Percentiles rank a stretch among this genome's conserved stretches.
These are phyloP conservation scores for Falciphora oryzae DNA, from an alignment of 2,329 filamentous ascomycete species.

Conservation along the genomic window DNA sequence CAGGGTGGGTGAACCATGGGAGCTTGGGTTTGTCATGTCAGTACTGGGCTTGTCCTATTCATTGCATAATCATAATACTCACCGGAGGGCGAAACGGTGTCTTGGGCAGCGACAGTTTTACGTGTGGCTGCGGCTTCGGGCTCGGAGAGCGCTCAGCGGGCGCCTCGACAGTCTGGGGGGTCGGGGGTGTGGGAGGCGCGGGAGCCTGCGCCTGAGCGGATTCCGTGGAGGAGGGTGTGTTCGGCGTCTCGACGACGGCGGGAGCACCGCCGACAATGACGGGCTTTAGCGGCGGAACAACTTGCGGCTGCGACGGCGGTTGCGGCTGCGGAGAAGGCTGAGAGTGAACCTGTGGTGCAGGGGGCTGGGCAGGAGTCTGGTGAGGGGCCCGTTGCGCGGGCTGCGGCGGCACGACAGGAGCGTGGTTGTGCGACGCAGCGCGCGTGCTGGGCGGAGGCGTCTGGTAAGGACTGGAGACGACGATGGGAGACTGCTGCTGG, in stretches of 20 bases:
- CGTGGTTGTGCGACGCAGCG: conserved; percentile 17
- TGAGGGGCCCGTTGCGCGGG: conserved; percentile 1
- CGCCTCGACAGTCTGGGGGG: conserved; percentile 30
- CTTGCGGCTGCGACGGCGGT: conserved; percentile 1
- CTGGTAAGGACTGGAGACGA: conserved; percentile 51
- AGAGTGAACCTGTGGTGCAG: neutral
- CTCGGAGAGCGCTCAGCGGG: conserved; percentile 8
- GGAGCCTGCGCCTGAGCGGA: conserved; percentile 30
- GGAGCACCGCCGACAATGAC: neutral
- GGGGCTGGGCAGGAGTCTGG: conserved; percentile 2
- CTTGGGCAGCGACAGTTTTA: conserved; percentile 13
- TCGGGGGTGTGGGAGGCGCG: conserved; percentile 39
- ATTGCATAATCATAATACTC: conserved; percentile 28
- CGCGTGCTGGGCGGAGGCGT: conserved; percentile 39
- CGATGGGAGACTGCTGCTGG: conserved; percentile 40
- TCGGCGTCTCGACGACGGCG: conserved; percentile 24
- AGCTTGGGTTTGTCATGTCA: conserved; percentile 37
- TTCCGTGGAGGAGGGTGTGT: conserved; percentile 49
- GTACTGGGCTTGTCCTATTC: conserved; percentile 7
- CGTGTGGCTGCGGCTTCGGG: conserved; percentile 9
- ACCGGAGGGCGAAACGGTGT: conserved; percentile 45
- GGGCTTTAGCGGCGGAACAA: conserved; percentile 1
- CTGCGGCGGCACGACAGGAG: conserved; percentile 7
- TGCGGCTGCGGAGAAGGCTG: neutral
- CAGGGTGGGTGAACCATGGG: conserved; percentile 51